phyloP scores from a whole-genome alignment of 257 asterid species.

The Eustoma russellianum region DNA sequence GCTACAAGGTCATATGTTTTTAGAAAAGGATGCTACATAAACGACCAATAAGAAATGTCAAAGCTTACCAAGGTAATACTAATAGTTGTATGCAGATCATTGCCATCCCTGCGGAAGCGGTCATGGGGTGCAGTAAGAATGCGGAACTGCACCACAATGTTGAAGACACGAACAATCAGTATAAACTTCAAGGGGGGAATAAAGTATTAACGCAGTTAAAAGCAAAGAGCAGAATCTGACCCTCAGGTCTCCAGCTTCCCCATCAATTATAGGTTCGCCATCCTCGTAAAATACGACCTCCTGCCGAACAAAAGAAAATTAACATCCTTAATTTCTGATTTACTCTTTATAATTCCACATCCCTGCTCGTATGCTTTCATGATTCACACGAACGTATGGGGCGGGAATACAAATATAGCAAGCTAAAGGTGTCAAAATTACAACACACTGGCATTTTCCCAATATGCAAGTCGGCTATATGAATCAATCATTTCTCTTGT shows the following conservation, averaged over 20 bases:
- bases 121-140: constrained; percentile 88
- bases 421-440: too few relatives aligned
- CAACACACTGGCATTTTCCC: too few relatives aligned
- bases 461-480: too few relatives aligned
- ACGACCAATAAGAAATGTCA: background rate
- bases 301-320: constrained; percentile 27
- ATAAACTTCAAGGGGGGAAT: background rate
- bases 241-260: constrained; percentile 96
- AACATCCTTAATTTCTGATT: too few relatives aligned
- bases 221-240: constrained; percentile 32
- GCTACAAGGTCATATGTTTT: too few relatives aligned
- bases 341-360: too few relatives aligned
- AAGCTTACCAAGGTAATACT: constrained; percentile 69
- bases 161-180: constrained; percentile 11
- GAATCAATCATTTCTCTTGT: too few relatives aligned
- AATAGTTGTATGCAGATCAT: constrained; percentile 71
- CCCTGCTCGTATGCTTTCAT: too few relatives aligned
- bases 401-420: too few relatives aligned
- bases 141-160: constrained; percentile 51
- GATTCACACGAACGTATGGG: too few relatives aligned
- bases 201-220: background rate
- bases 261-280: constrained; percentile 91
- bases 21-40: background rate
- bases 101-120: constrained; percentile 76
- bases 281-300: constrained; percentile 91